These are phyloP conservation scores for Rhipidocladum racemiflorum DNA, from an alignment of 176 grass and related monocot genomes.

Conservation along the genomic window DNA sequence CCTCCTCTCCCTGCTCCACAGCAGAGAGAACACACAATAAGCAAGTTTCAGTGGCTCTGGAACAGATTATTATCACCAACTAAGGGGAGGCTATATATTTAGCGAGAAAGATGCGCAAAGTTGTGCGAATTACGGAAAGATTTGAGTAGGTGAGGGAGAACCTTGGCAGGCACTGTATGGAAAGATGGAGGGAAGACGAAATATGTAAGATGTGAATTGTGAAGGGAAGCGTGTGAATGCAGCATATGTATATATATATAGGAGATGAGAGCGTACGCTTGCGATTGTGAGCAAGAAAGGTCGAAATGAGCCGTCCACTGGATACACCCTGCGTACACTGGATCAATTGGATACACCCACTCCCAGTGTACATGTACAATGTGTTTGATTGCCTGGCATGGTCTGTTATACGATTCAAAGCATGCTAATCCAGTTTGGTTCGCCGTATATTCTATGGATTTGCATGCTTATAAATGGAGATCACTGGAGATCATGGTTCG, in stretches of 20 bases:
- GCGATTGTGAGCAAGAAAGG: background rate
- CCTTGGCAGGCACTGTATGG: slow-evolving; percentile 36
- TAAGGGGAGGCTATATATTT: background rate
- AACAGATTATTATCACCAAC: background rate
- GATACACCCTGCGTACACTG: background rate
- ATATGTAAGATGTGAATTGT: background rate
- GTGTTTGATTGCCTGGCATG: no score
- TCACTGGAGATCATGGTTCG: no score
- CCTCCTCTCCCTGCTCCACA: slow-evolving; percentile 34
- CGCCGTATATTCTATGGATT: background rate
- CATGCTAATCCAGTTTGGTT: background rate
- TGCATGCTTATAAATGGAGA: no score
- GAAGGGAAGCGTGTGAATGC: slow-evolving; percentile 10
- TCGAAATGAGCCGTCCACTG: background rate
- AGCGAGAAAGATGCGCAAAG: background rate
- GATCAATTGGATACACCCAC: background rate
- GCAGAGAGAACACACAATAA: slow-evolving; percentile 7
- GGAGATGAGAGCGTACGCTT: background rate
- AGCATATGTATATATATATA: background rate
- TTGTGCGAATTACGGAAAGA: background rate
- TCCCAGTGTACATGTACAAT: no score
- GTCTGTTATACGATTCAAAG: background rate
- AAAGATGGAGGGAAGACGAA: slow-evolving; percentile 5
- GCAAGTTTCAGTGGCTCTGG: background rate
- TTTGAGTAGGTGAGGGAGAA: slow-evolving; percentile 46